Percentiles rank a stretch among this genome's conserved stretches.
Evolutionary conservation across 768 basidiomycete genomes (phyloP).

Genomic region (Candolleomyces efflorescens): DNA sequence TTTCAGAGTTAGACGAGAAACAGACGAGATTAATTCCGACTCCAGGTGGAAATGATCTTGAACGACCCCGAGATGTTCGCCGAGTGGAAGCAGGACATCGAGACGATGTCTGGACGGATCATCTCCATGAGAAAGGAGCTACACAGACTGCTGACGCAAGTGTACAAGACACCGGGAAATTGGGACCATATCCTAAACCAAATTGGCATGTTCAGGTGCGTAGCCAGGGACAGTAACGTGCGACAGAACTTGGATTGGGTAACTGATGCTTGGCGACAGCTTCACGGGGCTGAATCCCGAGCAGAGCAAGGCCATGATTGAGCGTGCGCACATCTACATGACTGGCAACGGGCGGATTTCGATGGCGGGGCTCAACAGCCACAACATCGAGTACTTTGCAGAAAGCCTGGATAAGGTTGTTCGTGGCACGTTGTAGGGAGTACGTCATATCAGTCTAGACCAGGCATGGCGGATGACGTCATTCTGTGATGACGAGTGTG

Average conservation of each 20-base stretch:
- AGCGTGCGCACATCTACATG: conserved; percentile 80
- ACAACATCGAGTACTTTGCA: conserved; percentile 78
- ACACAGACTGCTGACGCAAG: conserved; percentile 65
- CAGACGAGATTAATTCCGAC: neutral
- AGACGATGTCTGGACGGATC: conserved; percentile 90
- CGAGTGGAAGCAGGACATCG: conserved; percentile 89
- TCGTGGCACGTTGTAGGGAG: conserved; percentile 23
- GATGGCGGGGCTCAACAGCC: conserved; percentile 87
- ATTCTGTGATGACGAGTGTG: conserved; percentile 20
- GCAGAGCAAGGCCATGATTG: conserved; percentile 65
- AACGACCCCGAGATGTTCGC: conserved; percentile 69
- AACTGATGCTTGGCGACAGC: conserved; percentile 36
- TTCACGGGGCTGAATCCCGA: conserved; percentile 75
- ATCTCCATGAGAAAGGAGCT: conserved; percentile 87
- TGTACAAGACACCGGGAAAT: conserved; percentile 81
- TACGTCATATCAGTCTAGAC: conserved; percentile 20
- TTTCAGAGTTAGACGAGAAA: conserved; percentile 8
- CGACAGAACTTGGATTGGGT: conserved; percentile 72
- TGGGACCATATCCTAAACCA: conserved; percentile 97
- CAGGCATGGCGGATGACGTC: conserved; percentile 27
- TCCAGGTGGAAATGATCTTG: conserved; percentile 75
- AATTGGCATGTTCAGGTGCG: conserved; percentile 96
- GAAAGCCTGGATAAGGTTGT: conserved; percentile 65
- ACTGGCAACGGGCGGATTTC: conserved; percentile 87
- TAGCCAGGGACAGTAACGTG: conserved; percentile 75